Evolutionary conservation across 2,329 filamentous ascomycete species (phyloP).

Genomic region (Ascochyta koolunga): DNA sequence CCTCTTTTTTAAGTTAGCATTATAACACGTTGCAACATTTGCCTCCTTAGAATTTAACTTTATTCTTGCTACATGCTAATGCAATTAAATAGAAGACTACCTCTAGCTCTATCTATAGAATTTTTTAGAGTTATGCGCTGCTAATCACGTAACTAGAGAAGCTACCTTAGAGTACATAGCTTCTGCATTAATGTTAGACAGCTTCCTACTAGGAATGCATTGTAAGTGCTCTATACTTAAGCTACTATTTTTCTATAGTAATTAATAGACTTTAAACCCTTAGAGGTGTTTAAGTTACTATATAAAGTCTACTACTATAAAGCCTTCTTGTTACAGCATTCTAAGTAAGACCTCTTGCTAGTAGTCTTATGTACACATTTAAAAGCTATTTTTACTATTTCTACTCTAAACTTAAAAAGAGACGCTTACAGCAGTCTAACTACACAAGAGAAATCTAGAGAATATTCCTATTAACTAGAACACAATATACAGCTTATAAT

Average conservation of each 20-base stretch:
- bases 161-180: too few species aligned
- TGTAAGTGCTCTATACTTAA: constrained; percentile 16
- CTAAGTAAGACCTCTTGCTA: not conserved
- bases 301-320: not conserved
- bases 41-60: not conserved
- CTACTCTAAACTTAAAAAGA: constrained; percentile 6
- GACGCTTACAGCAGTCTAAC: constrained; percentile 5
- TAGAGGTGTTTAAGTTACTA: too few species aligned
- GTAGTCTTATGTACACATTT: not conserved
- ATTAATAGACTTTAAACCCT: not conserved
- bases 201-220: constrained; percentile 16
- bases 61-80: not conserved
- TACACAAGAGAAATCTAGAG: too few species aligned
- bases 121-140: too few species aligned
- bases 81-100: not conserved
- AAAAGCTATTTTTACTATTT: constrained; percentile 1
- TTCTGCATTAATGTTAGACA: too few species aligned
- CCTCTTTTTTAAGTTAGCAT: constrained; percentile 11
- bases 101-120: not conserved
- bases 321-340: not conserved
- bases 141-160: too few species aligned
- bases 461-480: constrained; percentile 16
- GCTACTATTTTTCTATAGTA: not conserved
- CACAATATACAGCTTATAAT: not conserved
- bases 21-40: not conserved